Evolutionary conservation across 768 basidiomycete genomes (phyloP).

Genomic region (Boletus rubroflammeus): DNA sequence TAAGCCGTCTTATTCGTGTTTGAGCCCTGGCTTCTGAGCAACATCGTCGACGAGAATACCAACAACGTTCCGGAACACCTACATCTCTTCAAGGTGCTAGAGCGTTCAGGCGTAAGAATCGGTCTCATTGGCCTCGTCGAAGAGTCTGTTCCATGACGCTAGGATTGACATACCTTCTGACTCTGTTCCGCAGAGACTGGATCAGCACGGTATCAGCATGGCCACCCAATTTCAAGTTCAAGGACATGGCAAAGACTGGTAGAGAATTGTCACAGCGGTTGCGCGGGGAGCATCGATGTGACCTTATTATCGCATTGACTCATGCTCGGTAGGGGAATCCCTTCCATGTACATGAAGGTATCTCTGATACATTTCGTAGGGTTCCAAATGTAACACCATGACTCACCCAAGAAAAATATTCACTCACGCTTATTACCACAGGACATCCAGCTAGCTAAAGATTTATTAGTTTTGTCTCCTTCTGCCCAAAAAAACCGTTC

Average conservation of each 20-base stretch:
- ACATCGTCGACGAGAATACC: conserved; percentile 72
- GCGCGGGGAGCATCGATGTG: conserved; percentile 69
- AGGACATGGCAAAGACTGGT: conserved; percentile 70
- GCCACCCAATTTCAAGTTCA: conserved; percentile 76
- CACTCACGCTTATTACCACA: conserved; percentile 29
- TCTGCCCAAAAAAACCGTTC: conserved; percentile 41
- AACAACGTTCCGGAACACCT: conserved; percentile 58
- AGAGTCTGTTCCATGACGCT: conserved; percentile 42
- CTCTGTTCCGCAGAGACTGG: conserved; percentile 62
- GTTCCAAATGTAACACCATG: conserved; percentile 27
- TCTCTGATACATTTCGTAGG: conserved; percentile 16
- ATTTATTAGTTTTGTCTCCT: conserved; percentile 58
- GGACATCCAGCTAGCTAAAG: conserved; percentile 72
- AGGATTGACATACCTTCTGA: background rate
- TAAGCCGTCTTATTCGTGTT: background rate
- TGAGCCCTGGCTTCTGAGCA: conserved; percentile 88
- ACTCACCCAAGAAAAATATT: background rate
- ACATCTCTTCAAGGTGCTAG: conserved; percentile 60
- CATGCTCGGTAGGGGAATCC: conserved; percentile 59
- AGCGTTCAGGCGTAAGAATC: conserved; percentile 65
- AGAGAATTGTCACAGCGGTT: conserved; percentile 68
- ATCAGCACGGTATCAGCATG: conserved; percentile 83
- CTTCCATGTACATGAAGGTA: background rate
- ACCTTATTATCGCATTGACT: conserved; percentile 82
- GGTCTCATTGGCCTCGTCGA: conserved; percentile 88